phyloP scores from a whole-genome alignment of 1,284 basidiomycete genomes.

The Naganishia sp. region DNA sequence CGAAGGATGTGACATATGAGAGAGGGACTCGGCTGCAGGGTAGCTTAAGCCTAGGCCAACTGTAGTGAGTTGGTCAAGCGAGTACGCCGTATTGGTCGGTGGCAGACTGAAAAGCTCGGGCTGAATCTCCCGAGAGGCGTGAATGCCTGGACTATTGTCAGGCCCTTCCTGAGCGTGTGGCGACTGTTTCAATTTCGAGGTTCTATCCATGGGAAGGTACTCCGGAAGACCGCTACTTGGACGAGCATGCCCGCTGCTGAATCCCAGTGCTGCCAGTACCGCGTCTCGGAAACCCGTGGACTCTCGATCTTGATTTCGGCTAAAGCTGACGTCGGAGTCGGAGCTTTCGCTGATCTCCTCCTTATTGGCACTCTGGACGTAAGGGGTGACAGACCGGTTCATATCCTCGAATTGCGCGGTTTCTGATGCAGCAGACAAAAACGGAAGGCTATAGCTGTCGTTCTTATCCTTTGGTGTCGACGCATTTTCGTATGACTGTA shows the following conservation, averaged over 20 bases:
- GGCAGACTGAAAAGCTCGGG: slow-evolving; percentile 19
- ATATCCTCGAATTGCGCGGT: not conserved
- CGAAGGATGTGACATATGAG: slow-evolving; percentile 15
- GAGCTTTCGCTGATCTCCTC: not conserved
- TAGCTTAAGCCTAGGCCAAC: slow-evolving; percentile 7
- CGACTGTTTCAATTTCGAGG: no score
- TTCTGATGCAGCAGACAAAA: not conserved
- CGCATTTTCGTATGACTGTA: not conserved
- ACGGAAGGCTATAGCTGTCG: not conserved
- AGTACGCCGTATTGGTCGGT: not conserved
- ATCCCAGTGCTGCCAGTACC: slow-evolving; percentile 18
- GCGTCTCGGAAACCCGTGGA: slow-evolving; percentile 20
- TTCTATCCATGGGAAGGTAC: no score
- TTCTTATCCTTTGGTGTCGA: not conserved
- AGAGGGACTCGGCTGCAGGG: not conserved
- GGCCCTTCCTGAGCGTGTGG: no score
- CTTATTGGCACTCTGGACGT: not conserved
- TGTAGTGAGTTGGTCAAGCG: not conserved
- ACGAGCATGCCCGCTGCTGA: slow-evolving; percentile 20
- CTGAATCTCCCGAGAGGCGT: not conserved
- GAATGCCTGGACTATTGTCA: not conserved
- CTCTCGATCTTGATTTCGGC: slow-evolving; percentile 5
- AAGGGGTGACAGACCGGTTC: not conserved
- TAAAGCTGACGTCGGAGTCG: slow-evolving; percentile 1
- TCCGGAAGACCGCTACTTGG: not conserved